These are phyloP conservation scores for Naganishia liquefaciens DNA, from an alignment of 1,284 basidiomycete genomes.

Conservation along the genomic window DNA sequence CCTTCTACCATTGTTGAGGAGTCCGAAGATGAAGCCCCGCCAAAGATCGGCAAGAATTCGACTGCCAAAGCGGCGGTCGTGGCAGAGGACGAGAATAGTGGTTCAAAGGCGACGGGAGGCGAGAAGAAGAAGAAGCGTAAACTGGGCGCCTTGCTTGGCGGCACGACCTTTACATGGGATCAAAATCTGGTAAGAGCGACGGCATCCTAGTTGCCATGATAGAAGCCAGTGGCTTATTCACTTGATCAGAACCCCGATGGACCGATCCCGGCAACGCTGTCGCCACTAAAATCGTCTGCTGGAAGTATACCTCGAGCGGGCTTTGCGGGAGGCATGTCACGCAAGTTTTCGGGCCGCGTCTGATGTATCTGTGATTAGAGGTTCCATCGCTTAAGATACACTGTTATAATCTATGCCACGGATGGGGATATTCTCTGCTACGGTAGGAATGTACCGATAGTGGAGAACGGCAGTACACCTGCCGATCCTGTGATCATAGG, in stretches of 20 bases:
- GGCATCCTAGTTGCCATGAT: background rate
- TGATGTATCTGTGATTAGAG: background rate
- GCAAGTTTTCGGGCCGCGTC: conserved; percentile 16
- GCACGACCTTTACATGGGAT: conserved; percentile 24
- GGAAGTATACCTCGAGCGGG: conserved; percentile 27
- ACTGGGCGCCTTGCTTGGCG: conserved; percentile 17
- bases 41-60: background rate
- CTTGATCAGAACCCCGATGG: conserved; percentile 16
- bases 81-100: background rate
- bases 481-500: too few species aligned
- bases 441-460: too few species aligned
- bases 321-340: conserved; percentile 12
- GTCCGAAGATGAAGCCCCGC: conserved; percentile 13
- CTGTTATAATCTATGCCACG: too few species aligned
- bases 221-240: background rate
- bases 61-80: background rate
- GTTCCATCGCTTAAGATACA: too few species aligned
- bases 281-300: conserved; percentile 20
- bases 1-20: conserved; percentile 22
- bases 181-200: conserved; percentile 8
- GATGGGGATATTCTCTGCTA: too few species aligned
- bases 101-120: background rate
- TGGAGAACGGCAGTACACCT: too few species aligned
- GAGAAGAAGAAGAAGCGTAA: conserved; percentile 29
- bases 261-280: conserved; percentile 17